Conservation (phyloP, 2,329 filamentous ascomycete species). For the Neophaeococcomyces mojaviensis region DNA sequence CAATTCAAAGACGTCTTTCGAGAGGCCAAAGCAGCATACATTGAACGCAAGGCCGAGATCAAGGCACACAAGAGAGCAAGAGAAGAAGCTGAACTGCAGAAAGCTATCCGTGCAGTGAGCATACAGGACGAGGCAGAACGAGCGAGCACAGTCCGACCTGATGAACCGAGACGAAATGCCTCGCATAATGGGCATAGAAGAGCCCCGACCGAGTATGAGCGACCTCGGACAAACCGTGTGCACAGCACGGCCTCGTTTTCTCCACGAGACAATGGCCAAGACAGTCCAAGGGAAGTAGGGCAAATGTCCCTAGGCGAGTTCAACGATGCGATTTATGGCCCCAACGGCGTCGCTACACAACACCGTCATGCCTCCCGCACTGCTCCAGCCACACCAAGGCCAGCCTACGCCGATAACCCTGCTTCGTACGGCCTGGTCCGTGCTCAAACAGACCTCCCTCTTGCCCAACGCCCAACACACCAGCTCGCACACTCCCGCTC, state of each 20-base stretch:
- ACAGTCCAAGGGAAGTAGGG: background rate
- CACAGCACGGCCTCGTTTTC: background rate
- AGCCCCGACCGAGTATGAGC: background rate
- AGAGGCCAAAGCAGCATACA: conserved; percentile 80
- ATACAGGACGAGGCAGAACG: conserved; percentile 38
- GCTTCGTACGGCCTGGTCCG: conserved; percentile 14
- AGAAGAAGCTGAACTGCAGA: conserved; percentile 53
- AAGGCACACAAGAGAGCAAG: conserved; percentile 60
- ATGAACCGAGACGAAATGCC: conserved; percentile 6
- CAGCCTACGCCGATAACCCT: conserved; percentile 12
- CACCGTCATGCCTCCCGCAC: conserved; percentile 15
- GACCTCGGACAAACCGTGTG: background rate
- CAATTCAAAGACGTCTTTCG: conserved; percentile 85
- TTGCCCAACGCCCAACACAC: conserved; percentile 12
- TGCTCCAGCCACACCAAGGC: conserved; percentile 26
- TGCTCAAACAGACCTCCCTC: conserved; percentile 20
- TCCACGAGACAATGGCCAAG: background rate
- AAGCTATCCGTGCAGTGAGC: conserved; percentile 44
- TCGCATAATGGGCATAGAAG: background rate
- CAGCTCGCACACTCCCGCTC: conserved; percentile 18
- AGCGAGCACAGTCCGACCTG: conserved; percentile 24
- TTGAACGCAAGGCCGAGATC: conserved; percentile 77
- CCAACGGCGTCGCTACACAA: conserved; percentile 3
- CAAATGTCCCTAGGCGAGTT: conserved; percentile 17
- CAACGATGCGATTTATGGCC: conserved; percentile 20